Conservation (phyloP, 768 basidiomycete species). For the Naganishia friedmannii region DNA sequence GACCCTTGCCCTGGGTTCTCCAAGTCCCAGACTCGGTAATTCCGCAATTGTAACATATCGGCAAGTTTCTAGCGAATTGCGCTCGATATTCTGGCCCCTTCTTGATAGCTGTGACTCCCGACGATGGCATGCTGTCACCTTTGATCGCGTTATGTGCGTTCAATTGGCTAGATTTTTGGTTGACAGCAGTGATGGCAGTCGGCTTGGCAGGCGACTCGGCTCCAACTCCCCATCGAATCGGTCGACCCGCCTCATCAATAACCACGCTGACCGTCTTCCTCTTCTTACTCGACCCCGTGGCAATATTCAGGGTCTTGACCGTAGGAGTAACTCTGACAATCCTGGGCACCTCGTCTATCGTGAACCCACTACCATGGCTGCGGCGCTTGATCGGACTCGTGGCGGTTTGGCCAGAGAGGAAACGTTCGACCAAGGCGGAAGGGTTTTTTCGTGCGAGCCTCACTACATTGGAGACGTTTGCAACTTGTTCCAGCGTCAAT, state of each 20-base stretch:
- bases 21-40: slow-evolving; percentile 46
- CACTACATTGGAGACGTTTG: slow-evolving; percentile 7
- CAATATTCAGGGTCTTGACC: slow-evolving; percentile 11
- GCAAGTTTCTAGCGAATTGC: slow-evolving; percentile 21
- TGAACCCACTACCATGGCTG: neutral
- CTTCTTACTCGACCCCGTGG: slow-evolving; percentile 29
- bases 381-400: slow-evolving; percentile 16
- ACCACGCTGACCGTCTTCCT: slow-evolving; percentile 29
- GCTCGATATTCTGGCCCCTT: slow-evolving; percentile 22
- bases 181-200: neutral
- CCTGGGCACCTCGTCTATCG: slow-evolving; percentile 9
- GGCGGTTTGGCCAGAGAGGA: slow-evolving; percentile 13
- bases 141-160: neutral
- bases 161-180: neutral
- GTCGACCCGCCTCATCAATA: slow-evolving; percentile 24
- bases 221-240: slow-evolving; percentile 27
- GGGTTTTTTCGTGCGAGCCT: slow-evolving; percentile 17
- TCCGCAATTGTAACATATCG: slow-evolving; percentile 47
- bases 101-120: neutral
- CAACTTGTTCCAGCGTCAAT: slow-evolving; percentile 9
- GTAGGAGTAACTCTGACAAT: neutral
- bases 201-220: neutral
- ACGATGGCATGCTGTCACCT: neutral
- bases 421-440: slow-evolving; percentile 8
- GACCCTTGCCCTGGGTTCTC: slow-evolving; percentile 39